Evolutionary conservation across 257 asterid species (phyloP).

Genomic region (Lycium ferocissimum): DNA sequence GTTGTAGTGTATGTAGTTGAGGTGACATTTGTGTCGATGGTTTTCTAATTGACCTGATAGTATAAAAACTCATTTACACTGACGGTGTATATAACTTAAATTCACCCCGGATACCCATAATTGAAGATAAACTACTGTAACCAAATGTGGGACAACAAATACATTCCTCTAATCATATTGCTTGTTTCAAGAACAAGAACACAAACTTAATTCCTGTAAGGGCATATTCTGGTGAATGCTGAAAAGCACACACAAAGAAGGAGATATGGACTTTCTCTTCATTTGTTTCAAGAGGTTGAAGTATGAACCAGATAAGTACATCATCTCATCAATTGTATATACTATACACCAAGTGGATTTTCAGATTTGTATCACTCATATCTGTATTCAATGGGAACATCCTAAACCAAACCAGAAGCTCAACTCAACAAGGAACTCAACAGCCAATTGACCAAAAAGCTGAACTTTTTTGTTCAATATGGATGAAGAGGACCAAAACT

Average conservation of each 20-base stretch:
- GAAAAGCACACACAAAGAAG: neutral
- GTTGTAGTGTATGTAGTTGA: too few species aligned
- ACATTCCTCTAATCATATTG: neutral
- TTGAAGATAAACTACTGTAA: neutral
- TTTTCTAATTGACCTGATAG: neutral
- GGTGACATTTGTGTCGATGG: too few species aligned
- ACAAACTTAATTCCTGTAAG: neutral
- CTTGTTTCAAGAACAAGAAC: neutral
- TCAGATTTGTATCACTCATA: neutral
- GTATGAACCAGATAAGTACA: neutral
- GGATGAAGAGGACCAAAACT: neutral
- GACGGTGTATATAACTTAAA: neutral
- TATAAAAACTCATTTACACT: neutral
- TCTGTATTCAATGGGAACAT: neutral
- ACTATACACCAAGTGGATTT: neutral
- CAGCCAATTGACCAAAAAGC: neutral
- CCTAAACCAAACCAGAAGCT: slow-evolving; percentile 7
- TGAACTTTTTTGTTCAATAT: neutral
- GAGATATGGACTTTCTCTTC: slow-evolving; percentile 4
- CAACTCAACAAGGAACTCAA: neutral
- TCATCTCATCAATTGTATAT: slow-evolving; percentile 17
- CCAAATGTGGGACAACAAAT: slow-evolving; percentile 8
- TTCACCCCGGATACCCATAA: neutral
- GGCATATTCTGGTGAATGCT: neutral
- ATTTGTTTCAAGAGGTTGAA: slow-evolving; percentile 27